phyloP scores from a whole-genome alignment of 1,139 yeast species.

The Yamadazyma friedrichii region DNA sequence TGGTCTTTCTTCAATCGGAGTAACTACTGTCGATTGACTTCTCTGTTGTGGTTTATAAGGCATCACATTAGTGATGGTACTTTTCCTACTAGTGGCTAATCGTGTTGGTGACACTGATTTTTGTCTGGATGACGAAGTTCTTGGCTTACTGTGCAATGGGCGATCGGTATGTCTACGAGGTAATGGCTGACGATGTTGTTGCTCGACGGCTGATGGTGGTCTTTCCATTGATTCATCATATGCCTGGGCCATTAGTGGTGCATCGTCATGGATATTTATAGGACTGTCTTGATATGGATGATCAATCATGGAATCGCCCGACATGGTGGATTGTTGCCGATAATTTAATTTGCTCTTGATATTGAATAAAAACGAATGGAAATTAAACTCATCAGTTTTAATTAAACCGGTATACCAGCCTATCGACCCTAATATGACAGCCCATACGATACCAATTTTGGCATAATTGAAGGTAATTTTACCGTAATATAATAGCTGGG shows the following conservation, averaged over 20 bases:
- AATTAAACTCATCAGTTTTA: slow-evolving; percentile 21
- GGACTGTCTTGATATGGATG: not conserved
- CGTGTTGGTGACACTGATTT: slow-evolving; percentile 7
- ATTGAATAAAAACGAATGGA: not conserved
- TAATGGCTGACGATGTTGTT: slow-evolving; percentile 1
- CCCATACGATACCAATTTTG: slow-evolving; percentile 27
- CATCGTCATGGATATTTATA: slow-evolving; percentile 8
- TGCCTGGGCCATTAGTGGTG: slow-evolving; percentile 10
- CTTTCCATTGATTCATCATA: slow-evolving; percentile 8
- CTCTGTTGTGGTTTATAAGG: slow-evolving; percentile 22
- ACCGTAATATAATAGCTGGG: slow-evolving; percentile 22
- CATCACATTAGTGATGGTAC: slow-evolving; percentile 22
- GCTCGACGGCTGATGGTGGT: not conserved
- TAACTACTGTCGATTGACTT: slow-evolving; percentile 1
- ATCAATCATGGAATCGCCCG: not conserved
- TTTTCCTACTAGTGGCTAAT: slow-evolving; percentile 14
- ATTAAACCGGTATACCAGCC: slow-evolving; percentile 34
- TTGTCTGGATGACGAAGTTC: slow-evolving; percentile 6
- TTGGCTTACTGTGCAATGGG: slow-evolving; percentile 1
- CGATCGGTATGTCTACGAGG: slow-evolving; percentile 5
- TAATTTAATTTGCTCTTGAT: not conserved
- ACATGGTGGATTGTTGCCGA: not conserved
- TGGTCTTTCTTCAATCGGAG: slow-evolving; percentile 7
- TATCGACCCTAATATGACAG: slow-evolving; percentile 22
- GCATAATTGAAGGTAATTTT: slow-evolving; percentile 19